Evolutionary conservation across 495 filamentous ascomycete species (phyloP).

Genomic region (Evansstolkia leycettana): DNA sequence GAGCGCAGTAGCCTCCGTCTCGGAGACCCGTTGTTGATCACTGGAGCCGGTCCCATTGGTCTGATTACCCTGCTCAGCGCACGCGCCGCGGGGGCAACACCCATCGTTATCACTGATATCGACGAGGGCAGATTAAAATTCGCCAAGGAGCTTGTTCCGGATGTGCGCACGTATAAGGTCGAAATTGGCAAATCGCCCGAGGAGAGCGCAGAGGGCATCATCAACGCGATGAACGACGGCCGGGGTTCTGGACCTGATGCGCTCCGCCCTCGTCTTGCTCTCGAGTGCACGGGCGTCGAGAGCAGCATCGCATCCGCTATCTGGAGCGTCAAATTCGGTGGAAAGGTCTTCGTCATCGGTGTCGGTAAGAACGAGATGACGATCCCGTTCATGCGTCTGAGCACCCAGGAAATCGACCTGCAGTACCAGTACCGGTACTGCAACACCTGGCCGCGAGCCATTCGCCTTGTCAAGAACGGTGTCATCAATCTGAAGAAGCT

Average conservation of each 20-base stretch:
- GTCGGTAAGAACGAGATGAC: conserved; percentile 91
- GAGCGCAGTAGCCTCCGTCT: conserved; percentile 65
- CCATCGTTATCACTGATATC: conserved; percentile 86
- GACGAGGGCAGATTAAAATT: conserved; percentile 73
- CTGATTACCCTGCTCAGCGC: conserved; percentile 73
- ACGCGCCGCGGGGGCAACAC: conserved; percentile 71
- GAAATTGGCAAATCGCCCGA: conserved; percentile 52
- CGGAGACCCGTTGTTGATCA: conserved; percentile 75
- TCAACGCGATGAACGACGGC: conserved; percentile 36
- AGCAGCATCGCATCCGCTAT: conserved; percentile 74
- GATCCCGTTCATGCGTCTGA: conserved; percentile 85
- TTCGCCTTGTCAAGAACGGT: conserved; percentile 71
- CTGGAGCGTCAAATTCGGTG: conserved; percentile 80
- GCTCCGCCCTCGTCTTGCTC: conserved; percentile 58
- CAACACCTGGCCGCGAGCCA: conserved; percentile 92
- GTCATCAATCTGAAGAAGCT: conserved; percentile 68
- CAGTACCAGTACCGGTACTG: conserved; percentile 92
- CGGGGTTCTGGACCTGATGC: conserved; percentile 44
- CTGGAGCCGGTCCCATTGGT: conserved; percentile 85
- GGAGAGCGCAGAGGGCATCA: conserved; percentile 53
- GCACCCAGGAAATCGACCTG: conserved; percentile 82
- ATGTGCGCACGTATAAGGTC: conserved; percentile 67
- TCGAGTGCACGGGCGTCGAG: conserved; percentile 94
- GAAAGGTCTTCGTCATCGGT: conserved; percentile 87
- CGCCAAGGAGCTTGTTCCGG: conserved; percentile 64